Evolutionary conservation across 1,139 yeast species (phyloP).

Genomic region (Spencermartinsiella ligniputridi): DNA sequence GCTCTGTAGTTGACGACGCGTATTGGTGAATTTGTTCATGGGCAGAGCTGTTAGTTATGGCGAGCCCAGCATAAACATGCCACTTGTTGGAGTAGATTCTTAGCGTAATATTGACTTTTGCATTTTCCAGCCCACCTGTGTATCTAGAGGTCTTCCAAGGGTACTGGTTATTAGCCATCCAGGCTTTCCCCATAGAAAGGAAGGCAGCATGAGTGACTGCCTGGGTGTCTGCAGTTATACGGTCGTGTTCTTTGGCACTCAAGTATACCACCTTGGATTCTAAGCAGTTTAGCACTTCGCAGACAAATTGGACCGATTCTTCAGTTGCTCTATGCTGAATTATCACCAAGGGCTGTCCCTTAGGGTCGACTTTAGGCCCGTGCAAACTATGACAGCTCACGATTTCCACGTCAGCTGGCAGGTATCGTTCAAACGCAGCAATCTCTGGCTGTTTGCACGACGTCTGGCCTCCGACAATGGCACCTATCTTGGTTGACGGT

Average conservation of each 20-base stretch:
- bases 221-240: conserved; percentile 95
- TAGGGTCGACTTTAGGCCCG: conserved; percentile 86
- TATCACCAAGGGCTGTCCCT: conserved; percentile 88
- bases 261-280: conserved; percentile 74
- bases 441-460: conserved; percentile 93
- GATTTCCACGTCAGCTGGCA: conserved; percentile 78
- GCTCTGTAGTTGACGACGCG: conserved; percentile 75
- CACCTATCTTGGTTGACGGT: conserved; percentile 80
- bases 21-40: conserved; percentile 88
- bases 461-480: conserved; percentile 97
- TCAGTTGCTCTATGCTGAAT: conserved; percentile 68
- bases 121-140: conserved; percentile 94
- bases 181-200: conserved; percentile 93
- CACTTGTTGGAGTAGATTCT: conserved; percentile 90
- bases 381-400: conserved; percentile 87
- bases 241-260: conserved; percentile 82
- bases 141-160: conserved; percentile 91
- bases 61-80: conserved; percentile 98
- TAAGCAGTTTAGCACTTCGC: conserved; percentile 62
- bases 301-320: conserved; percentile 56
- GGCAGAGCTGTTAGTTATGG: conserved; percentile 92
- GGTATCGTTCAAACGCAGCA: conserved; percentile 67
- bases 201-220: conserved; percentile 99
- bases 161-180: conserved; percentile 77
- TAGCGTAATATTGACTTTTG: conserved; percentile 86